These are phyloP conservation scores for Aspergillus nomiae DNA, from an alignment of 2,329 filamentous ascomycete genomes.

Conservation along the genomic window DNA sequence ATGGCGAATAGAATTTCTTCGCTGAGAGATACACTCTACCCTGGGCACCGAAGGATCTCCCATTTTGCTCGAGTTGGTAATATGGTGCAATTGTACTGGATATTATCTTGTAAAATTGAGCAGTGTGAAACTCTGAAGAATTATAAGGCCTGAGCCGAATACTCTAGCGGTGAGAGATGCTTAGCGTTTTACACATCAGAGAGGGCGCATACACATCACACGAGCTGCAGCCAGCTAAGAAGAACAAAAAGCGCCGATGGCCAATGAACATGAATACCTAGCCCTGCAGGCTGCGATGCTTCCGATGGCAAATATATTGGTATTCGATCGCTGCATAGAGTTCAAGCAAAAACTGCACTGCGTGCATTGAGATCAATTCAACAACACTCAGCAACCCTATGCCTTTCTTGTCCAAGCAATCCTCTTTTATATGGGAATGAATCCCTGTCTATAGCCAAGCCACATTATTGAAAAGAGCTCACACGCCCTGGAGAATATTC, in stretches of 20 bases:
- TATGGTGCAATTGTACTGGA: not conserved
- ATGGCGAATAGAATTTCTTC: not conserved
- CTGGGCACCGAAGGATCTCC: not conserved
- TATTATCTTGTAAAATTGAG: not conserved
- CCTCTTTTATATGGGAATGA: not conserved
- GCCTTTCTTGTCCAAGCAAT: not conserved
- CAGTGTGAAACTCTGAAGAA: not conserved
- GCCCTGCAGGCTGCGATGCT: not conserved
- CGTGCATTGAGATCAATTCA: too few relatives aligned
- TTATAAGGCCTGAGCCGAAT: not conserved
- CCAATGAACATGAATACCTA: not conserved
- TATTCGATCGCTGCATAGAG: too few relatives aligned
- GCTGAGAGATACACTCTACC: too few relatives aligned
- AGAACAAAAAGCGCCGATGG: not conserved
- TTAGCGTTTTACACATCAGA: too few relatives aligned
- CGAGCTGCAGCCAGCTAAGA: too few relatives aligned
- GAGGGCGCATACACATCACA: too few relatives aligned
- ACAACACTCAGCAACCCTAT: too few relatives aligned
- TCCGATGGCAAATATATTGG: too few relatives aligned
- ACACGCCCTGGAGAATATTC: not conserved
- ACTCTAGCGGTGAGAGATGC: not conserved
- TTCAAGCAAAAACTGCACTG: too few relatives aligned
- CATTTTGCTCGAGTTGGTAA: not conserved
- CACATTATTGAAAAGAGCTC: not conserved
- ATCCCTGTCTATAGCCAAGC: not conserved